Evolutionary conservation across 805 yeast species (phyloP), one percentile per base, ranked within the genome.

Genomic region (Nakazawaea ernobii): DNA sequence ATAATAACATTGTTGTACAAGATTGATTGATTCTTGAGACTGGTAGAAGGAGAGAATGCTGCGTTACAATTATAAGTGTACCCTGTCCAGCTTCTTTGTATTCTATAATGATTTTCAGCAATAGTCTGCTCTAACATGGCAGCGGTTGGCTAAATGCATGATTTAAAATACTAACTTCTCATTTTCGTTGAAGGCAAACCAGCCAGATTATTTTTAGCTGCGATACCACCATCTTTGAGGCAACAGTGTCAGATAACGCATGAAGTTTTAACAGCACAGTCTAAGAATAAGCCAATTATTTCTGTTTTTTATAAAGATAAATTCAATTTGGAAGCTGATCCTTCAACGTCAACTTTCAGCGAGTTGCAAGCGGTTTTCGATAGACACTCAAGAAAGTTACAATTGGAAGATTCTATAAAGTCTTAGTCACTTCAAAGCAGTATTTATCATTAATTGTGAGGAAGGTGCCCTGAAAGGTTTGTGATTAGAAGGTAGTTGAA

Each of bases 271-370:
- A 69, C 73, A 4, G 57, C 63, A 5, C 53, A 50, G 6, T 68
- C 82, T 0, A 66, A 60, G 8, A 77, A 72, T 15, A 58, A 63
- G 40, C 90, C 96, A 13, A 56, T 72, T n/a, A 77, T 91, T 15
- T 73, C 80, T 52, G 96, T 91, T 24, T 79, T 84, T 1, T 91
- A 79, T 68, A 82, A 86, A 63, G 97, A 91, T 63, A 92, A 91
- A 58, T 76, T 80, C 43, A 75, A 73, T 5, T 65, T 87, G 67
- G 75, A 73, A 45, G 79, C 80, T 6, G 86, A 89, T 60, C 96
- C 96, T 8, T 62, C 73, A 2, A 59, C 56, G 7, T 63, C 75
- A 58, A 68, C 68, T 7, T 75, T 86, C 50, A 70, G 65, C 17
- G 96, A 90, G 54, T 66, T 90, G 55, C 68, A 77, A 8, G 82